These are phyloP conservation scores for Nothophoma quercina DNA, from an alignment of 2,329 filamentous ascomycete species.

Conservation along the genomic window DNA sequence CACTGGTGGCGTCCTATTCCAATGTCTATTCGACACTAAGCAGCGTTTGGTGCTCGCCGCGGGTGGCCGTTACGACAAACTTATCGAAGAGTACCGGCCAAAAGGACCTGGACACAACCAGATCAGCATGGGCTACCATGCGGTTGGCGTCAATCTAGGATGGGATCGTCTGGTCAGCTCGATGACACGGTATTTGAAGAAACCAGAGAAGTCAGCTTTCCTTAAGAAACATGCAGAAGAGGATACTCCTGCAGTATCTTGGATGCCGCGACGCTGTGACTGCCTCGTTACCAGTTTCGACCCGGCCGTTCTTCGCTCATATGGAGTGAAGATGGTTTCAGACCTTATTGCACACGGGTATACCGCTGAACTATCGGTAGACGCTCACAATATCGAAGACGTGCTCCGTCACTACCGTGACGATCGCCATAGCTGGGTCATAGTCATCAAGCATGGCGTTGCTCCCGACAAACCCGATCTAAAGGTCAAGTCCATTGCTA, in stretches of 20 bases:
- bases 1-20: conserved; percentile 79
- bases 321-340: conserved; percentile 78
- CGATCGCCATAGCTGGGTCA: conserved; percentile 82
- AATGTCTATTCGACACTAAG: conserved; percentile 87
- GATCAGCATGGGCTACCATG: conserved; percentile 64
- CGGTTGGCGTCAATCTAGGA: conserved; percentile 89
- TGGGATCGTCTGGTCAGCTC: conserved; percentile 80
- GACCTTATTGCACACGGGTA: conserved; percentile 84
- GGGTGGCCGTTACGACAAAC: conserved; percentile 88
- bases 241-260: conserved; percentile 43
- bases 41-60: conserved; percentile 86
- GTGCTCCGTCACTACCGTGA: conserved; percentile 78
- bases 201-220: conserved; percentile 58
- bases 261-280: conserved; percentile 70
- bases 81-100: conserved; percentile 84
- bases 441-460: conserved; percentile 83
- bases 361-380: conserved; percentile 84
- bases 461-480: conserved; percentile 62
- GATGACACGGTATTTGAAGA: conserved; percentile 62
- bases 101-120: conserved; percentile 66
- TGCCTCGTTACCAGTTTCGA: conserved; percentile 91
- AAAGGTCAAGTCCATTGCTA: conserved; percentile 79
- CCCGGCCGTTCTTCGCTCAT: conserved; percentile 73
- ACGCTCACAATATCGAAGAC: conserved; percentile 81
- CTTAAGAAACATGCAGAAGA: conserved; percentile 76